phyloP scores from a whole-genome alignment of 208 protist species.

The Leptomonas pyrrhocoris region DNA sequence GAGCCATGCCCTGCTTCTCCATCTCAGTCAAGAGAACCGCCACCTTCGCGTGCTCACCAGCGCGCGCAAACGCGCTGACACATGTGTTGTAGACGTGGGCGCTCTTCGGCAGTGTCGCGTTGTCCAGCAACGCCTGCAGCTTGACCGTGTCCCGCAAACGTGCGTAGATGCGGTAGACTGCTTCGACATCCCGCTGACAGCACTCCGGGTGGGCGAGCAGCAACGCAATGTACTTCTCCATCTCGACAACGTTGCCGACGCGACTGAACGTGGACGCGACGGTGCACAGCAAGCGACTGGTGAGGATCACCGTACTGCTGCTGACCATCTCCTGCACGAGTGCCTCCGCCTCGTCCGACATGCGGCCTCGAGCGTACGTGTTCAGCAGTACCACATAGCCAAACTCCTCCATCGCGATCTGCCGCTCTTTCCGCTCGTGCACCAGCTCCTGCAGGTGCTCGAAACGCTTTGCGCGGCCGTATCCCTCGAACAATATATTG shows the following conservation, averaged over 20 bases:
- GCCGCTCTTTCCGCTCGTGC: constrained; percentile 66
- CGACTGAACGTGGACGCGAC: constrained; percentile 75
- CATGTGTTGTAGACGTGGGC: constrained; percentile 88
- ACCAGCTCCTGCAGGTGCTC: constrained; percentile 85
- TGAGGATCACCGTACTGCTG: constrained; percentile 58
- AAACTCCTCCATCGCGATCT: constrained; percentile 89
- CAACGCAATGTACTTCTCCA: constrained; percentile 80
- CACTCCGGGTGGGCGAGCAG: constrained; percentile 81
- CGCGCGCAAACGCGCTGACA: constrained; percentile 82
- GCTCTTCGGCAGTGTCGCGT: constrained; percentile 57
- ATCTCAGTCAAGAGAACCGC: constrained; percentile 78
- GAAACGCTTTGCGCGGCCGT: constrained; percentile 85
- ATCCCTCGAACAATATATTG: constrained; percentile 92
- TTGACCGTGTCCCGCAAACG: constrained; percentile 80
- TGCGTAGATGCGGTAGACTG: constrained; percentile 84
- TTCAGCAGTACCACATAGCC: constrained; percentile 87
- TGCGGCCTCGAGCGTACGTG: constrained; percentile 74
- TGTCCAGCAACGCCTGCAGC: constrained; percentile 87
- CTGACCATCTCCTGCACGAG: constrained; percentile 82
- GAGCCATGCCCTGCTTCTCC: constrained; percentile 67
- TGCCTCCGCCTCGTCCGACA: constrained; percentile 68
- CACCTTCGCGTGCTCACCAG: constrained; percentile 86
- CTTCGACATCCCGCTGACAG: constrained; percentile 76
- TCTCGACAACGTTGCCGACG: constrained; percentile 68
- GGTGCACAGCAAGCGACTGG: constrained; percentile 76